These are phyloP conservation scores for Fusarium newnesense DNA, from an alignment of 2,329 filamentous ascomycete species.

Conservation along the genomic window DNA sequence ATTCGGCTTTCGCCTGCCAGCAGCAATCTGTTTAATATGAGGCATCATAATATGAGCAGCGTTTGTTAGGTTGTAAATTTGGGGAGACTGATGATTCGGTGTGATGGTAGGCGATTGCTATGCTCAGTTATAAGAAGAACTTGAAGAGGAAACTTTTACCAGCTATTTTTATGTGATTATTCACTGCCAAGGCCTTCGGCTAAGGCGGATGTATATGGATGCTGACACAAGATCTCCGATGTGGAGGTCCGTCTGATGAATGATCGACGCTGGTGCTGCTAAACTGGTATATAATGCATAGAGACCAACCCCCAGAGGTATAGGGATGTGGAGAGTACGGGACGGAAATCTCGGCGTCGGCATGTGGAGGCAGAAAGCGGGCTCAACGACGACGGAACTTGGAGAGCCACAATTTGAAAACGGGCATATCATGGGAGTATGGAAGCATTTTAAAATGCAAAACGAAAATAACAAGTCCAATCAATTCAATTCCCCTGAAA, in stretches of 20 bases:
- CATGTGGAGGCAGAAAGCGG: background rate
- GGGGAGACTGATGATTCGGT: background rate
- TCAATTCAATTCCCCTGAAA: background rate
- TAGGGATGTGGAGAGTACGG: background rate
- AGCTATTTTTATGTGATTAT: background rate
- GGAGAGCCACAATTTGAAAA: background rate
- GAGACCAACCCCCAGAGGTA: background rate
- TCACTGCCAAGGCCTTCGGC: background rate
- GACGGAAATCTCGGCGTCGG: background rate
- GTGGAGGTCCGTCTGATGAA: background rate
- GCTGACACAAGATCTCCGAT: background rate
- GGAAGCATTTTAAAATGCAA: background rate
- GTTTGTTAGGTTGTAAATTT: rapidly evolving
- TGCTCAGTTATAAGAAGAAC: background rate
- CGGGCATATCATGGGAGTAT: background rate
- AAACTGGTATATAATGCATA: background rate
- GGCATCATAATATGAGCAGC: background rate
- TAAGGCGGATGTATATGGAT: rapidly evolving
- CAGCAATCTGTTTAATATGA: background rate
- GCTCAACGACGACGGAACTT: background rate
- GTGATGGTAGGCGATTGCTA: background rate
- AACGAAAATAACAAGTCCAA: background rate
- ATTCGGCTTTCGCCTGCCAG: background rate
- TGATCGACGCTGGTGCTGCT: background rate
- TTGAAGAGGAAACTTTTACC: background rate